Conservation (phyloP, 176 grass and related monocot species). For the Ensete glaucum region DNA sequence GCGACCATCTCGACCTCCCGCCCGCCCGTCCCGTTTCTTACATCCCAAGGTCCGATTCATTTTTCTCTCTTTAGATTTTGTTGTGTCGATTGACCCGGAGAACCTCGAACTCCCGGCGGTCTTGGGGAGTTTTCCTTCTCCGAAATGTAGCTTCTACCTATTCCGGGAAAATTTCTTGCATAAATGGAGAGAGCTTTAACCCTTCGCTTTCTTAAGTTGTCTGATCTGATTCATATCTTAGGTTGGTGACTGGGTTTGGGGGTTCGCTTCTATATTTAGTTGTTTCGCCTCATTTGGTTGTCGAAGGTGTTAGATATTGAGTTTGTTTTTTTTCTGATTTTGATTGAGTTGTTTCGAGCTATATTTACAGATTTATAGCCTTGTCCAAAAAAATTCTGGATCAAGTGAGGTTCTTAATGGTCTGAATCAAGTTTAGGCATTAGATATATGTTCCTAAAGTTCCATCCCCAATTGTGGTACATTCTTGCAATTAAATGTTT, state of each 20-base stretch:
- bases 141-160: background rate
- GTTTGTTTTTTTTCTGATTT: background rate
- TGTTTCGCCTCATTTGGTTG: background rate
- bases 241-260: background rate
- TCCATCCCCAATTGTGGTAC: background rate
- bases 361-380: background rate
- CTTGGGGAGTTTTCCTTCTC: background rate
- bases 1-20: conserved; percentile 6
- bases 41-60: background rate
- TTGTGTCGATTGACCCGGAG: background rate
- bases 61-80: background rate
- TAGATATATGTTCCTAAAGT: background rate
- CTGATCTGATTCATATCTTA: background rate
- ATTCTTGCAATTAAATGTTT: background rate
- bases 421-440: background rate
- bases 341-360: too few relatives aligned
- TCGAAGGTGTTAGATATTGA: background rate
- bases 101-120: background rate
- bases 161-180: background rate
- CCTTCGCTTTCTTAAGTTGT: background rate
- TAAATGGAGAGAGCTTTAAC: background rate
- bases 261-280: background rate
- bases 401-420: background rate
- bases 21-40: background rate
- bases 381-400: background rate